phyloP scores from a whole-genome alignment of 2,329 filamentous ascomycete genomes.

The Talaromyces sp. region DNA sequence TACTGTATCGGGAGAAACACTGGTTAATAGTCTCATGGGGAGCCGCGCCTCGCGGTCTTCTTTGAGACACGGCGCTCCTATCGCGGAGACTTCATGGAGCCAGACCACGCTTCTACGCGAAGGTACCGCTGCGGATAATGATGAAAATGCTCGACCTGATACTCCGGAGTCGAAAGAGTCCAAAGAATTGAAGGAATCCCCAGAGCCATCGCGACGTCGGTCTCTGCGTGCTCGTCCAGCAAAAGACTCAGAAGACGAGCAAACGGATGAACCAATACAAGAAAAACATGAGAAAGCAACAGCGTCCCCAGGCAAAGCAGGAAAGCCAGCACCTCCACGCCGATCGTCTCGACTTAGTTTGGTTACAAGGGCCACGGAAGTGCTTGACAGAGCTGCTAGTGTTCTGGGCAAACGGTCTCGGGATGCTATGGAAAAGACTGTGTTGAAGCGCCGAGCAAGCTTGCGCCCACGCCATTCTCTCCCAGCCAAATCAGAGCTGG shows the following conservation, averaged over 20 bases:
- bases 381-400: constrained; percentile 44
- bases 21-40: constrained; percentile 34
- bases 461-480: constrained; percentile 46
- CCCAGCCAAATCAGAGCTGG: constrained; percentile 19
- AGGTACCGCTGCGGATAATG: constrained; percentile 11
- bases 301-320: constrained; percentile 17
- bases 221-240: constrained; percentile 27
- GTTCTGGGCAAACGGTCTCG: constrained; percentile 57
- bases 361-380: constrained; percentile 38
- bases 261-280: constrained; percentile 8
- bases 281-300: constrained; percentile 15
- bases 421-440: constrained; percentile 54
- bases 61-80: constrained; percentile 35
- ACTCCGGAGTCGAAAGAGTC: constrained; percentile 31
- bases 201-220: constrained; percentile 16
- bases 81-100: constrained; percentile 31
- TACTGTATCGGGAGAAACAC: constrained; percentile 24
- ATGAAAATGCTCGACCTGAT: constrained; percentile 24
- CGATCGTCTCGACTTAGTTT: constrained; percentile 40
- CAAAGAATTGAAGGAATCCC: constrained; percentile 21
- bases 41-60: constrained; percentile 30
- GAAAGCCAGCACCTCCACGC: constrained; percentile 22
- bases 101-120: constrained; percentile 18
- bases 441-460: constrained; percentile 50
- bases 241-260: constrained; percentile 19